Evolutionary conservation across 2,329 filamentous ascomycete genomes (phyloP).

Genomic region (Microcyclospora pomicola): DNA sequence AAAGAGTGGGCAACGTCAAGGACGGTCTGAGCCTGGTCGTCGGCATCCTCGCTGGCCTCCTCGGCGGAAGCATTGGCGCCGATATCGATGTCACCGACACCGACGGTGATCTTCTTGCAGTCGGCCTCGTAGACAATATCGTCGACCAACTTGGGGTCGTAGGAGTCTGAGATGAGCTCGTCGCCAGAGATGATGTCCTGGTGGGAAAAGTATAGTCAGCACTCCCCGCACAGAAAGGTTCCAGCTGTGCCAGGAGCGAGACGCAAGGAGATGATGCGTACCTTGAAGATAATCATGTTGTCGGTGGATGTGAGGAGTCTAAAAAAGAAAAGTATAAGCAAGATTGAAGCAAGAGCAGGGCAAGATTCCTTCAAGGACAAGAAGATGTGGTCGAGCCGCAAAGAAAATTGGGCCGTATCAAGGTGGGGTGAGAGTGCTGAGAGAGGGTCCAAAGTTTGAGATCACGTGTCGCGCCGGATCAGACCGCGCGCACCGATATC

Average conservation of each 20-base stretch:
- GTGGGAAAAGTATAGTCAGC: background rate
- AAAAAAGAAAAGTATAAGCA: background rate
- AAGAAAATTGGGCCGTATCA: conserved; percentile 1
- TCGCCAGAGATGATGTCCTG: conserved; percentile 83
- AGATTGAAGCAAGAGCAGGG: conserved; percentile 8
- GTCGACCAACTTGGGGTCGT: conserved; percentile 67
- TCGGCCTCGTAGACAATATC: conserved; percentile 78
- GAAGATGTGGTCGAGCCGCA: background rate
- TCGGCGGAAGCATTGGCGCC: conserved; percentile 97
- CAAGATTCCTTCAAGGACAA: no score
- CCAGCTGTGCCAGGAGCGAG: background rate
- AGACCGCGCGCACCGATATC: no score
- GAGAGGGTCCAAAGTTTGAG: no score
- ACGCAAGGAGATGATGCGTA: conserved; percentile 18
- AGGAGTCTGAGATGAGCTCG: conserved; percentile 96
- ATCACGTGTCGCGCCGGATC: no score
- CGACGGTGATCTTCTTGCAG: conserved; percentile 78
- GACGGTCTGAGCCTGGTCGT: conserved; percentile 59
- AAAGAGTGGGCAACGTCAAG: conserved; percentile 92
- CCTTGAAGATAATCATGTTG: conserved; percentile 47
- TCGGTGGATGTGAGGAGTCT: conserved; percentile 9
- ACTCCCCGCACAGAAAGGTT: no score
- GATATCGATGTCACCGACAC: conserved; percentile 55
- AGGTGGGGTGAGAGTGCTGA: background rate
- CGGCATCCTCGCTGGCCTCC: conserved; percentile 56